Evolutionary conservation across 805 yeast species (phyloP).

Genomic region (Ogataea philodendri): DNA sequence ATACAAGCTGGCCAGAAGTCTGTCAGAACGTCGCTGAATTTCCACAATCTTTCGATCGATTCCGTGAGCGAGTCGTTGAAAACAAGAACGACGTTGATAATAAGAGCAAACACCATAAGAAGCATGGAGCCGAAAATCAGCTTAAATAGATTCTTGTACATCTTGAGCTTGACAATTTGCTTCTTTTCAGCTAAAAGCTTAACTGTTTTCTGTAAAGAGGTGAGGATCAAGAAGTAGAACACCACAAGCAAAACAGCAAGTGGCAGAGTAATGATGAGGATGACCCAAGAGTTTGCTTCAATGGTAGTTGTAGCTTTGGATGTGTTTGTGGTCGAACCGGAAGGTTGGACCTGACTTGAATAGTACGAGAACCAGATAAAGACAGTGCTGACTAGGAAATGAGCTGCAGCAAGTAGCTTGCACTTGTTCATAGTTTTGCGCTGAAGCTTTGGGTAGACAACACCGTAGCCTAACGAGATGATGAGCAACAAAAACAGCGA

Average conservation of each 20-base stretch:
- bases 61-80: slow-evolving; percentile 74
- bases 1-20: slow-evolving; percentile 96
- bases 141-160: slow-evolving; percentile 77
- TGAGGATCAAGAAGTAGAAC: slow-evolving; percentile 73
- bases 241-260: slow-evolving; percentile 63
- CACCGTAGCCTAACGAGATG: slow-evolving; percentile 91
- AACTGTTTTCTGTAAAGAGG: slow-evolving; percentile 73
- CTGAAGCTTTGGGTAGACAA: slow-evolving; percentile 83
- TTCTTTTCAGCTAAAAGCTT: slow-evolving; percentile 74
- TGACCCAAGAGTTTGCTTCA: slow-evolving; percentile 44
- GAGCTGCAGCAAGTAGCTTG: slow-evolving; percentile 54
- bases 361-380: slow-evolving; percentile 49
- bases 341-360: slow-evolving; percentile 34
- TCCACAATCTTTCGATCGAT: slow-evolving; percentile 86
- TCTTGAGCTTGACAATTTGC: slow-evolving; percentile 84
- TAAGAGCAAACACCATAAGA: slow-evolving; percentile 66
- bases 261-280: slow-evolving; percentile 64
- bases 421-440: slow-evolving; percentile 70
- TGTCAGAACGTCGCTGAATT: slow-evolving; percentile 78
- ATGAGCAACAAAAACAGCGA: slow-evolving; percentile 84
- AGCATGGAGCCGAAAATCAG: slow-evolving; percentile 72
- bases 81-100: slow-evolving; percentile 65
- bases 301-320: slow-evolving; percentile 49
- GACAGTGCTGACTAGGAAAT: slow-evolving; percentile 52
- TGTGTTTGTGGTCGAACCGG: slow-evolving; percentile 32